phyloP scores from a whole-genome alignment of 768 basidiomycete species.

The Termitomyces sp. region DNA sequence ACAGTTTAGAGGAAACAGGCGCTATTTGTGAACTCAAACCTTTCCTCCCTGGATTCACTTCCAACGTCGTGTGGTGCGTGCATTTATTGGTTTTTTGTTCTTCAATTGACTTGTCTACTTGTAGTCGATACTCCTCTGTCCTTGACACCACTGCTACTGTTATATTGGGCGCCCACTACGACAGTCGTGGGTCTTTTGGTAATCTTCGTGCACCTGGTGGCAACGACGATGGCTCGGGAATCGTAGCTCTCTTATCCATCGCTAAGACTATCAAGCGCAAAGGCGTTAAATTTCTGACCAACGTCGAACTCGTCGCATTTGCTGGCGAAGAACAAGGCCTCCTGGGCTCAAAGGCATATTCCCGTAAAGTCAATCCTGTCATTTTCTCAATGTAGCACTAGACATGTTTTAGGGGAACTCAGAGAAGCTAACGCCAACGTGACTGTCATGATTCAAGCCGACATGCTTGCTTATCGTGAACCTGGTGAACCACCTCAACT shows the following conservation, averaged over 20 bases:
- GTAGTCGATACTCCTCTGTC: slow-evolving; percentile 53
- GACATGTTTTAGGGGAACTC: slow-evolving; percentile 43
- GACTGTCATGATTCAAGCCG: slow-evolving; percentile 83
- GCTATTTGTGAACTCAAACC: slow-evolving; percentile 61
- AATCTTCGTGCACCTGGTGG: slow-evolving; percentile 54
- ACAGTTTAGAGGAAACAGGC: slow-evolving; percentile 65
- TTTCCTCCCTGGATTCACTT: slow-evolving; percentile 72
- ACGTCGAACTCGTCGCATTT: slow-evolving; percentile 78
- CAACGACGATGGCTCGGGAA: slow-evolving; percentile 51
- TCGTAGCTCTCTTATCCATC: slow-evolving; percentile 71
- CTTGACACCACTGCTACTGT: slow-evolving; percentile 57
- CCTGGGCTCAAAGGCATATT: slow-evolving; percentile 71
- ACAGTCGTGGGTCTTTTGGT: slow-evolving; percentile 88
- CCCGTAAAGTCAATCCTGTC: slow-evolving; percentile 50
- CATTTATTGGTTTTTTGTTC: background rate
- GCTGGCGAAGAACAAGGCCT: slow-evolving; percentile 93
- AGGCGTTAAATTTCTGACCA: slow-evolving; percentile 63
- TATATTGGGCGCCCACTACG: slow-evolving; percentile 83
- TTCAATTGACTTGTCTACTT: background rate
- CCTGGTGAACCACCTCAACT: slow-evolving; percentile 78
- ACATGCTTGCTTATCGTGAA: slow-evolving; percentile 86
- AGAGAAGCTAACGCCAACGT: slow-evolving; percentile 55
- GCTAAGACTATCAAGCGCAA: slow-evolving; percentile 67
- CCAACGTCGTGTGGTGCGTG: slow-evolving; percentile 80
- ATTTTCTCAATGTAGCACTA: background rate